These are phyloP conservation scores for Teunomyces cretensis DNA, from an alignment of 805 yeast genomes.

Conservation along the genomic window DNA sequence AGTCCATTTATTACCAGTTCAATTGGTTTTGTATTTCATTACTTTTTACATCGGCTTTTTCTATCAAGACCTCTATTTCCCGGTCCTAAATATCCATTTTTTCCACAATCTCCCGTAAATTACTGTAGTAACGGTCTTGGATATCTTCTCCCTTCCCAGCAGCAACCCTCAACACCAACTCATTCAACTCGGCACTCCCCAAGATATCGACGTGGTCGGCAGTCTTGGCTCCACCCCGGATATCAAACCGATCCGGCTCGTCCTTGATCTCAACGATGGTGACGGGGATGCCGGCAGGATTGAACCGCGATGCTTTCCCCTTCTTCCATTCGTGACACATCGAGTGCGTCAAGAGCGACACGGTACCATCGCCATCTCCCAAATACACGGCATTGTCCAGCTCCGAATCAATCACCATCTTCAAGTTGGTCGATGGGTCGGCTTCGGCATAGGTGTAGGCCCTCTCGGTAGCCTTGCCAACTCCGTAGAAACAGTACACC, in stretches of 20 bases:
- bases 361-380: constrained; percentile 96
- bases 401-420: constrained; percentile 70
- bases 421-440: constrained; percentile 53
- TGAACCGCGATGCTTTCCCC: constrained; percentile 57
- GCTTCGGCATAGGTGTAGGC: constrained; percentile 79
- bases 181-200: constrained; percentile 91
- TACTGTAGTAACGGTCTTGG: constrained; percentile 56
- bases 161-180: constrained; percentile 76
- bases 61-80: neutral
- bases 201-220: constrained; percentile 97
- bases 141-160: constrained; percentile 75
- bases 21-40: neutral
- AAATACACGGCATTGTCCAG: constrained; percentile 64
- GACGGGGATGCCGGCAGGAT: constrained; percentile 75
- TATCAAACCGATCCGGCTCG: constrained; percentile 91
- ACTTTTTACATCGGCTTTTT: neutral
- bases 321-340: constrained; percentile 92
- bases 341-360: constrained; percentile 79
- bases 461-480: constrained; percentile 95
- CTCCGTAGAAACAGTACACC: constrained; percentile 87
- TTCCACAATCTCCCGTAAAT: constrained; percentile 61
- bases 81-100: constrained; percentile 51
- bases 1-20: too few relatives aligned
- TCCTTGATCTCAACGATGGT: constrained; percentile 88
- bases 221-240: constrained; percentile 95